Evolutionary conservation across 257 asterid species (phyloP), one percentile per base, ranked within the genome.

Genomic region (Verbascum thapsus): DNA sequence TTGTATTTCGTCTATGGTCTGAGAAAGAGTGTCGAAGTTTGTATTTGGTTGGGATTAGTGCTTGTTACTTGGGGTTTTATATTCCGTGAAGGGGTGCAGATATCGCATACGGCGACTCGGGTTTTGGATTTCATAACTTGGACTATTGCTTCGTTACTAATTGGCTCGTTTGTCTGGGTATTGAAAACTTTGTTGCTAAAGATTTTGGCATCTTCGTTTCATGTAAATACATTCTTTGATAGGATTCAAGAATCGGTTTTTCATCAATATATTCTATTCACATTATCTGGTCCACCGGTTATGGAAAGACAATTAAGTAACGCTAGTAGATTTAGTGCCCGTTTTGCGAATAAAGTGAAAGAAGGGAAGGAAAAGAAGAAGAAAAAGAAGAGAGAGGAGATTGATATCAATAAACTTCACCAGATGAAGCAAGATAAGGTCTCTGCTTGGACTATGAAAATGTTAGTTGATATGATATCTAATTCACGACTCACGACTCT

Each of bases 361-460:
- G 85, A 76, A 26, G 86, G 83, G 34, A 79, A 77, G 64, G 80
- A 72, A 57, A 77, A 80, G 85, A 68, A 79, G 75, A 72, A 54
- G 66, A 79, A 79, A 50, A 68, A 79, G 75, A 72, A 54, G 66
- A 79, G 78, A 50, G 69, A 67, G 50, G 77, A 69, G 22, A 76
- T 85, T 16, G 91, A 91, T 74, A 76, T 91, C 41, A 81, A 73
- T 61, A 82, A 82, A 66, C 86, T 88, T 34, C 91, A 88, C 61
- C 78, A 64, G 65, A 88, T 91, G 95, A 91, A 84, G 75, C 86
- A 78, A 51, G 95, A 81, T 26, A 90, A 90, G 78, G 96, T 90
- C 61, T 77, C 96, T 4, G 88, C 98, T 13, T 88, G 94, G 95
- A 91, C 98, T n/a, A 82, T 91, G 91, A 88, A 88, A 60, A 86